Conservation (phyloP, 2,329 filamentous ascomycete genomes). For the Aspergillus sp. region DNA sequence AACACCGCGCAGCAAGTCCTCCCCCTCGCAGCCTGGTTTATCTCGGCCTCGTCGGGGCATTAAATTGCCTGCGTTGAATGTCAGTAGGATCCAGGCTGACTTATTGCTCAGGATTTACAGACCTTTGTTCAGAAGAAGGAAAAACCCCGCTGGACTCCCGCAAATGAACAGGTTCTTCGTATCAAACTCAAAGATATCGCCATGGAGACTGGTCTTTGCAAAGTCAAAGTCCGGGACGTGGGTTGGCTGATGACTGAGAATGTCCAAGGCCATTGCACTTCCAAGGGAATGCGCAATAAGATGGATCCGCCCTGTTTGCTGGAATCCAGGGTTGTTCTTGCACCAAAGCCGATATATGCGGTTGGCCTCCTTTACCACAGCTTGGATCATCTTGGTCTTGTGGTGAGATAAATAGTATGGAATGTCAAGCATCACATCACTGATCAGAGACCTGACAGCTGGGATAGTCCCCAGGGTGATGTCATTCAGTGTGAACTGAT, state of each 20-base stretch:
- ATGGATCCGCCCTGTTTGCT: slow-evolving; percentile 78
- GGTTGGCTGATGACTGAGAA: slow-evolving; percentile 86
- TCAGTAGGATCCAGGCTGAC: neutral
- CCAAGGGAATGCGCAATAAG: slow-evolving; percentile 91
- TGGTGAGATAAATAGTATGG: slow-evolving; percentile 97
- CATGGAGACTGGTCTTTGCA: slow-evolving; percentile 37
- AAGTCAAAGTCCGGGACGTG: slow-evolving; percentile 53
- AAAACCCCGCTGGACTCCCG: slow-evolving; percentile 90
- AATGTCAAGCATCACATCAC: slow-evolving; percentile 97
- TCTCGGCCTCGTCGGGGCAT: slow-evolving; percentile 72
- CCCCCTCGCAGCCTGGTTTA: slow-evolving; percentile 71
- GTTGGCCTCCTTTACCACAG: slow-evolving; percentile 87
- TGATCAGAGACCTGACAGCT: slow-evolving; percentile 89
- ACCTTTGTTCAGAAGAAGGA: slow-evolving; percentile 76
- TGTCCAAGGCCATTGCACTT: slow-evolving; percentile 90
- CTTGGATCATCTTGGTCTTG: slow-evolving; percentile 90
- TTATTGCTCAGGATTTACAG: neutral
- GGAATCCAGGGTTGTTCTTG: slow-evolving; percentile 84
- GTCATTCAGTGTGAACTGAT: slow-evolving; percentile 71
- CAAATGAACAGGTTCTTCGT: slow-evolving; percentile 85
- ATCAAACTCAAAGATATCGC: slow-evolving; percentile 80
- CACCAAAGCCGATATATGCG: slow-evolving; percentile 96
- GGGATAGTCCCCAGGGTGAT: slow-evolving; percentile 91
- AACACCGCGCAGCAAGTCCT: slow-evolving; percentile 61
- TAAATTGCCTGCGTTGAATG: slow-evolving; percentile 51